Evolutionary conservation across 768 basidiomycete genomes (phyloP), one percentile per base, ranked within the genome.

Genomic region (Roridomyces roridus): DNA sequence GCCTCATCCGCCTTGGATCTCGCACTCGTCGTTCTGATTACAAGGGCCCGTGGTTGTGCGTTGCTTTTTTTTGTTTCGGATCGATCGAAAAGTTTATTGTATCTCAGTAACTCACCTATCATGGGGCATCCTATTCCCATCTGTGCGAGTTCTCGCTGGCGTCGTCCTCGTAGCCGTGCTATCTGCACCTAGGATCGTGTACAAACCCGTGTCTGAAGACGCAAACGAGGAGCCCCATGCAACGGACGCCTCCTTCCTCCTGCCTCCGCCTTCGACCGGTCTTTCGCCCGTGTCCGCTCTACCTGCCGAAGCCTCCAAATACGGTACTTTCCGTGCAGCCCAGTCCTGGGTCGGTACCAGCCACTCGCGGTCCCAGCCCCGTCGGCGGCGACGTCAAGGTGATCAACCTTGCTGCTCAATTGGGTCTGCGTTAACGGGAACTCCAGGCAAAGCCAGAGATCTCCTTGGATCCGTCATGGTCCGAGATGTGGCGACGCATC

Each of bases 311-410:
- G 64, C 73, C 18, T 79, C 76, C 70, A 91, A 90, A 69, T 93
- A 93, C 67, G 91, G 91, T 15, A 92, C 91, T 12, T 92, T 91
- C 78, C 76, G 74, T 34, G 74, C 74, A 23, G 70, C 76, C 14
- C 80, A 79, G 26, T 83, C 83, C n/a, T 74, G 75, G 75, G 34
- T 87, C 87, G 28, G 78, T 74, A 12, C 83, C 83, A 11, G 80
- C 78, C 1, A 86, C 87, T 15, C 77, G 84, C 23, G 76, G 81
- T 11, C 75, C 83, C 63, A 81, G 78, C 18, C 80, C 80, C 23
- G 79, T 72, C 14, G 68, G 59, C 20, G 67, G 72, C 37, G 75
- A 79, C 51, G 29, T 57, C 14, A 80, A 79, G 74, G 79, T 79
- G 65, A n/a, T n/a, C n/a, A n/a, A n/a, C n/a, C n/a, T n/a, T n/a